Conservation (phyloP, 495 filamentous ascomycete species). For the Trichoderma asperelloides region DNA sequence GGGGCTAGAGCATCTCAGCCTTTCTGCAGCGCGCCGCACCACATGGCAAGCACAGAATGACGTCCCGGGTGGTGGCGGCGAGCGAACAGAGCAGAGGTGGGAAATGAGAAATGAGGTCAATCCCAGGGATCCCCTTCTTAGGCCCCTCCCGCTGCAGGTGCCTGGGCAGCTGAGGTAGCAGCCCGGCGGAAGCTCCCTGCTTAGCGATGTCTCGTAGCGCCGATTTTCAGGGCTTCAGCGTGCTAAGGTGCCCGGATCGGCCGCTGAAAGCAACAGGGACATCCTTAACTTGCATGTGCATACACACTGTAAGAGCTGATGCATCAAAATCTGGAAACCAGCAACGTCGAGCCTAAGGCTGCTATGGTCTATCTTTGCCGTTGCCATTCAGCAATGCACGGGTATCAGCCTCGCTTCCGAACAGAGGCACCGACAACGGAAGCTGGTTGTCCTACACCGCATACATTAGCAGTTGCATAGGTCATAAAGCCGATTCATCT, state of each 20-base stretch:
- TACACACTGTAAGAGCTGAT: too few species aligned
- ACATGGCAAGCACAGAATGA: not conserved
- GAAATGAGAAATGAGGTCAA: constrained; percentile 1
- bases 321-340: too few species aligned
- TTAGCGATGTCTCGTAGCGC: not conserved
- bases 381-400: too few species aligned
- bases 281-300: not conserved
- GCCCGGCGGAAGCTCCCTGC: not conserved
- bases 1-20: not conserved
- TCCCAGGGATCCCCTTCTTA: not conserved
- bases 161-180: not conserved
- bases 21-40: not conserved
- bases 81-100: not conserved
- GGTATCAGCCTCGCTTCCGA: too few species aligned
- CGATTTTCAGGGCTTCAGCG: not conserved
- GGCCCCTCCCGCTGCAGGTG: not conserved
- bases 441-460: too few species aligned
- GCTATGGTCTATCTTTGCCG: too few species aligned
- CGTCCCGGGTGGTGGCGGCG: not conserved
- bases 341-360: too few species aligned
- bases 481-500: too few species aligned
- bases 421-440: too few species aligned
- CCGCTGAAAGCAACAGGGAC: not conserved
- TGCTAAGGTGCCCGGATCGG: not conserved
- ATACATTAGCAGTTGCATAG: too few species aligned